A percentile compares a stretch with the other conserved stretches of the same genome.
These are phyloP conservation scores for Multifurca ochricompacta DNA, from an alignment of 768 basidiomycete species.

Conservation along the genomic window DNA sequence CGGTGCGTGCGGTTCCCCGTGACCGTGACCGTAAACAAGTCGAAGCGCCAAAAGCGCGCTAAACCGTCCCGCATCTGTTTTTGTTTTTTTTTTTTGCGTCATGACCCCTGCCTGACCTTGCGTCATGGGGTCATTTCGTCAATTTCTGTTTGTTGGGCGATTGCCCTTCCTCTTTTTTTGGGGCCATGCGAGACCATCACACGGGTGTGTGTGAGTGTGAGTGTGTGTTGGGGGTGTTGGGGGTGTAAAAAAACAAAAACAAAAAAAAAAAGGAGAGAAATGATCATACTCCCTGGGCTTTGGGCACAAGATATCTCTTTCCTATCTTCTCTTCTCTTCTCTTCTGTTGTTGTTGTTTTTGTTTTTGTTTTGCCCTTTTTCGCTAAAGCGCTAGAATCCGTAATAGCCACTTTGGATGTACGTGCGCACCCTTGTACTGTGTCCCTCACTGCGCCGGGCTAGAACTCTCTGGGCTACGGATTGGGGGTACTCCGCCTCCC, in stretches of 20 bases:
- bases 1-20: no score
- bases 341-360: not conserved
- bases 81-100: not conserved
- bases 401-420: not conserved
- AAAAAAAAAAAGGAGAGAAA: no score
- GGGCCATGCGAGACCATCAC: no score
- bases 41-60: not conserved
- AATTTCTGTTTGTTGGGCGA: not conserved
- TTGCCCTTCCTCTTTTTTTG: not conserved
- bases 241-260: no score
- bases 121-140: slow-evolving; percentile 2
- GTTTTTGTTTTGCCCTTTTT: not conserved
- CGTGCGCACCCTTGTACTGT: not conserved
- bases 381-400: not conserved
- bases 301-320: no score
- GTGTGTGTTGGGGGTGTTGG: no score
- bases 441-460: no score
- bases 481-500: not conserved
- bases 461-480: slow-evolving; percentile 6
- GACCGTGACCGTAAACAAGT: not conserved
- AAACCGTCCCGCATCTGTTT: not conserved
- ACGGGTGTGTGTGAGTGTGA: no score
- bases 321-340: not conserved
- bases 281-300: no score
- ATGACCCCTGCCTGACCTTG: not conserved